Base-by-base conservation (phyloP, 495 filamentous ascomycete genomes). In the Lasiosphaeria miniovina region DNA sequence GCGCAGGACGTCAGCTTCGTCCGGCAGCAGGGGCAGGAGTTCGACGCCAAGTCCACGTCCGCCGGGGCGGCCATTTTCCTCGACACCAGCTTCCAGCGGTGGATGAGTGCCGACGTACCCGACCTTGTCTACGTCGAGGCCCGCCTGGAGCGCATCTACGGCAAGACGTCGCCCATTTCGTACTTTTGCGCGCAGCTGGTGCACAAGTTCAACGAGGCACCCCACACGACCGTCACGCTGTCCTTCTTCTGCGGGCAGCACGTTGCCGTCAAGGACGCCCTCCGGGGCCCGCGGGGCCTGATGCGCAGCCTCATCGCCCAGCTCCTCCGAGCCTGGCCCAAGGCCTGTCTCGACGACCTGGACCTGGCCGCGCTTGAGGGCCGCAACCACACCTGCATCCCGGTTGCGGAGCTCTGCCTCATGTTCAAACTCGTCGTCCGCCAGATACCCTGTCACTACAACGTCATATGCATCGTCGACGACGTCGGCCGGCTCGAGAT, bases 61-160 rank as follows among this genome's bases (percentile, higher is more conserved):
- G 80, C 81, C 46, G 65, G 76, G 24, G 49, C 66, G 14, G 32
- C 31, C 50, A 56, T 63, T 12, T 12, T 63, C 12, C 14, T 48
- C 7, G 43, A 55, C 38, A 6, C 17, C 4, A 34, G 45, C 11
- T 63, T 63, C 61, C 52, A 52, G 15, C 32, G 43, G 15, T 63
- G 61, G 61, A 54, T 54, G 56, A 45, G 10, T 1, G 33, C 9
- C 38, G 4, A 51, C 4, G 15, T 15, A 1, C 31, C 55, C 2
- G 61, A 58, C 24, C 36, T 59, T 6, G 11, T 63, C 12, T 56
- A 59, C 50, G 4, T 63, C 52, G 61, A 59, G 5, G 61, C 56
- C 12, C 55, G 56, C 11, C 56, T 59, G 3, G 61, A 63, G 12
- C 24, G 50, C 3, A 35, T 41, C 6, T 59, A 55, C 45, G 61